Evolutionary conservation across 148 eudicot genomes (phyloP), one percentile per base, ranked within the genome.

Genomic region (Chenopodium berlandieri): DNA sequence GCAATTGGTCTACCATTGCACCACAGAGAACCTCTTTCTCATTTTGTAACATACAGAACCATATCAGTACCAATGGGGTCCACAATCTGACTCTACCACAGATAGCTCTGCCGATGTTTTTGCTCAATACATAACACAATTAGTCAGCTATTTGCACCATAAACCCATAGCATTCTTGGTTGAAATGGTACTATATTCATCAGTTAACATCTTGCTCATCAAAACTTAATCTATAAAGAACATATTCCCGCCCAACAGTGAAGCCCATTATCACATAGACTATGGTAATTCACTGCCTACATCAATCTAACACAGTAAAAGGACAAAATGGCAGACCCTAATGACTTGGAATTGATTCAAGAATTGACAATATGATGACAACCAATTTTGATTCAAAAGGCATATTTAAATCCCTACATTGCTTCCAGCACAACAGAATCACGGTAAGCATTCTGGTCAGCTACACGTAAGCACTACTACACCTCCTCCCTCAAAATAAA

Each of bases 341-440:
- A 64, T 32, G 37, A 76, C 56, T 25, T 72, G 56, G 30, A 76
- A 82, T 30, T 11, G 17, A 34, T 14, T 52, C 75, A 67, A 20
- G 60, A 31, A 52, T 52, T 9, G 9, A 13, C 34, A 34, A 46
- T 19, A 19, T 8, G 14, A 52, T 30, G 75, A 17, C 32, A n/a
- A 31, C 52, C 9, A 60, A 25, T 8, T 64, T 52, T 52, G 12
- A 75, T 32, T 31, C 8, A 47, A 16, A 34, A 37, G 4, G 65
- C 25, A 31, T 30, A n/a, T 34, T n/a, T 4, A 46, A n/a, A 0
- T 1, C 17, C 3, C 30, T 40, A 64, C 71, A 63, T 14, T 20
- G 31, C 44, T 23, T 48, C 63, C 54, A 66, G 79, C 72, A 75
- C 56, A 81, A 19, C 48, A 17, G 40, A 13, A 50, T 50, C 63